phyloP scores from a whole-genome alignment of 345 rosid species.

The Turnera subulata region DNA sequence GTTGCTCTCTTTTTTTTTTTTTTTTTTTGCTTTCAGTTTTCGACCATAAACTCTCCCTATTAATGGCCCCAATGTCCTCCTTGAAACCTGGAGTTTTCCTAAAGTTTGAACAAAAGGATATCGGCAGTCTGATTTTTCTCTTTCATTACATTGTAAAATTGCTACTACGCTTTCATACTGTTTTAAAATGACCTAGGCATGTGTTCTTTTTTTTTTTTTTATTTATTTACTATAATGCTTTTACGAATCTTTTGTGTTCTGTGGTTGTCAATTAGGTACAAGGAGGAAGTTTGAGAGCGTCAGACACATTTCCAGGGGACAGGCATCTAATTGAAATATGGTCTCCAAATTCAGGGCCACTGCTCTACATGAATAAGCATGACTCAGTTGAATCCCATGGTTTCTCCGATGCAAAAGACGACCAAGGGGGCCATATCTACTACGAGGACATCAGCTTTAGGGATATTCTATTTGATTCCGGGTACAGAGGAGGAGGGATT shows the following conservation, averaged over 20 bases:
- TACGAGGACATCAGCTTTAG: conserved; percentile 59
- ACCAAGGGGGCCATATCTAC: conserved; percentile 20
- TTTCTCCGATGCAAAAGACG: conserved; percentile 22
- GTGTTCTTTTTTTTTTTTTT: background rate
- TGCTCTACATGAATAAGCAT: background rate
- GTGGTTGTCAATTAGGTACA: conserved; percentile 37
- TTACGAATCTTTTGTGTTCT: background rate
- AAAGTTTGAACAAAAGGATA: too few relatives aligned
- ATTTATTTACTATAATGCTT: too few relatives aligned
- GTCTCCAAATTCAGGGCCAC: conserved; percentile 32
- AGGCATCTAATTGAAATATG: conserved; percentile 51
- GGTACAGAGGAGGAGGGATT: conserved; percentile 57
- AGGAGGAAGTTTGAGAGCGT: conserved; percentile 67
- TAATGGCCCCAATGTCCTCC: too few relatives aligned
- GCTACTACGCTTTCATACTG: too few relatives aligned
- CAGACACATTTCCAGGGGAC: conserved; percentile 53
- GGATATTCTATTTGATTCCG: conserved; percentile 64
- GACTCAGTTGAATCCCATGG: background rate
- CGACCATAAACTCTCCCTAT: too few relatives aligned
- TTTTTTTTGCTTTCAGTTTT: too few relatives aligned
- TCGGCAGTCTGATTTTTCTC: too few relatives aligned
- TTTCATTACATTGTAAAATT: too few relatives aligned
- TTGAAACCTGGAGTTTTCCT: too few relatives aligned
- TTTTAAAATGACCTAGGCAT: too few relatives aligned
- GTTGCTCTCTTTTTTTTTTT: too few relatives aligned